These are phyloP conservation scores for Microascus cirrosus DNA, from an alignment of 2,329 filamentous ascomycete genomes.

Conservation along the genomic window DNA sequence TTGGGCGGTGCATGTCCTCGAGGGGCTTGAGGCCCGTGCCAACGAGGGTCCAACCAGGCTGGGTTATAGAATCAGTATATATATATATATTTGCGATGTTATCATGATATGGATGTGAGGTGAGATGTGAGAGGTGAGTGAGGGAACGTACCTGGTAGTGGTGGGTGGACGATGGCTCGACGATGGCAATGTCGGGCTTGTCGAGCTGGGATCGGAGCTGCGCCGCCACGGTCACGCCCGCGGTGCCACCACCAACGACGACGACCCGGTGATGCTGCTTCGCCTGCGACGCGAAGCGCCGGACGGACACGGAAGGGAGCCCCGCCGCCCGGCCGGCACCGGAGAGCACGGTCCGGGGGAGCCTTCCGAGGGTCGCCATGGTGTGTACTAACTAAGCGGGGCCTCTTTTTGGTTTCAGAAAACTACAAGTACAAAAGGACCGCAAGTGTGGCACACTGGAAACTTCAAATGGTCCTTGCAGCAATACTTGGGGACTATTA, in stretches of 20 bases:
- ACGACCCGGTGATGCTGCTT: constrained; percentile 9
- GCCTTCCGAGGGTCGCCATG: background rate
- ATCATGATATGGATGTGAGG: background rate
- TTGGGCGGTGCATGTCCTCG: constrained; percentile 14
- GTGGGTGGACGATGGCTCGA: constrained; percentile 2
- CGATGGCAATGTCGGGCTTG: constrained; percentile 4
- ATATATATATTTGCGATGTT: no score
- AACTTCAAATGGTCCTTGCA: no score
- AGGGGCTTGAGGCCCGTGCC: constrained; percentile 20
- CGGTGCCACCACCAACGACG: constrained; percentile 20
- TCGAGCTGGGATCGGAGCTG: background rate
- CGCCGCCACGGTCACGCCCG: constrained; percentile 18
- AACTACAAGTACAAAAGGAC: no score
- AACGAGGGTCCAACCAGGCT: constrained; percentile 25
- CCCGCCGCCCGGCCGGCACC: background rate
- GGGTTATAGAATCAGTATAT: background rate
- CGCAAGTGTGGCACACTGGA: no score
- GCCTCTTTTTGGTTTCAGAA: background rate
- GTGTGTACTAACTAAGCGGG: background rate
- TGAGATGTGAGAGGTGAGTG: constrained; percentile 1
- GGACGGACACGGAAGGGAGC: background rate
- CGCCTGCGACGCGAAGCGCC: constrained; percentile 10
- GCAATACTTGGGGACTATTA: background rate
- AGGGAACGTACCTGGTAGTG: constrained; percentile 7
- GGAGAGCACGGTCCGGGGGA: background rate